A percentile compares a stretch with the other conserved stretches of the same genome.
phyloP scores from a whole-genome alignment of 345 rosid genomes.

The Camelina hispida region DNA sequence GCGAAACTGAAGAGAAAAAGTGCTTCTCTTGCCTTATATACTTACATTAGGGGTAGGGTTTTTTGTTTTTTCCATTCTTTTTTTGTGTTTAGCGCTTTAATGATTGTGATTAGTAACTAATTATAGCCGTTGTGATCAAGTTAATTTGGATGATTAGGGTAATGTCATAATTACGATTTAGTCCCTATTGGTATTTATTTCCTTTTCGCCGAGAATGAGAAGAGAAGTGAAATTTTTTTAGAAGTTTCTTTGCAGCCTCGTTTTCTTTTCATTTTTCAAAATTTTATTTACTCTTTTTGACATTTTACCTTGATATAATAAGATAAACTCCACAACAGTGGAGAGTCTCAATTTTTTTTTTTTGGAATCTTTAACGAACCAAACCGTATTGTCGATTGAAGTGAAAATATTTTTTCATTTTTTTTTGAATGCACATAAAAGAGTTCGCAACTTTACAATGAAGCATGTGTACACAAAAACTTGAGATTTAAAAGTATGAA shows the following conservation, averaged over 20 bases:
- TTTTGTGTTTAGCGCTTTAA: neutral
- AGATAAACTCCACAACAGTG: no score
- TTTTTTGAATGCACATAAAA: no score
- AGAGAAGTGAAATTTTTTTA: neutral
- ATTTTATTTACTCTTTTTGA: no score
- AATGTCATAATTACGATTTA: neutral
- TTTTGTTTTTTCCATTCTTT: neutral
- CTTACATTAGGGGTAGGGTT: neutral
- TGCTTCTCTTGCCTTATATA: neutral
- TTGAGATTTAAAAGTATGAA: no score
- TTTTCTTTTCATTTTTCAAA: neutral
- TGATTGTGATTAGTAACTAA: conserved; percentile 3
- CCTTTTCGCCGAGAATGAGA: neutral
- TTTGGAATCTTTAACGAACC: no score
- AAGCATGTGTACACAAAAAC: no score
- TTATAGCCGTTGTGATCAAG: neutral
- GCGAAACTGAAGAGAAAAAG: neutral
- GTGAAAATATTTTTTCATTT: no score
- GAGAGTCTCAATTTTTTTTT: no score
- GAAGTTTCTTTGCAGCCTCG: neutral
- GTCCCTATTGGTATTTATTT: neutral
- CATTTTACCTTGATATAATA: no score
- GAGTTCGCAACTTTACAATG: no score
- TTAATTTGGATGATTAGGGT: neutral
- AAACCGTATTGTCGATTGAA: no score